Conservation (phyloP, 345 rosid genomes). For the Sonneratia caseolaris region DNA sequence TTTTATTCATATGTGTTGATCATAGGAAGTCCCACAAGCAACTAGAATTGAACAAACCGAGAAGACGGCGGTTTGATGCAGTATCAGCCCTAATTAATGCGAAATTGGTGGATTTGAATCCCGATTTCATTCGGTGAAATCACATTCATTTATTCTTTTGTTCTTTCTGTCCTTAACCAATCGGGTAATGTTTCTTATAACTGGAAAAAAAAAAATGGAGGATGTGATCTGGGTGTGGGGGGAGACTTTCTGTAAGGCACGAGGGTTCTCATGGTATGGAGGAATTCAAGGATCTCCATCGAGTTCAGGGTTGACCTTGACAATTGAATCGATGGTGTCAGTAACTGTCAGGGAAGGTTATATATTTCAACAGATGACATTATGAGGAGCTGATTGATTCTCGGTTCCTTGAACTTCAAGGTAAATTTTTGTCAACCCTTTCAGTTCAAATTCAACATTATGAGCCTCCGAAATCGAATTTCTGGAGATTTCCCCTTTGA, state of each 20-base stretch:
- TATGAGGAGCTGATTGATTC: background rate
- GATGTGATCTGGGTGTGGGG: too few species aligned
- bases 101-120: too few species aligned
- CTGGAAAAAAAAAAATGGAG: too few species aligned
- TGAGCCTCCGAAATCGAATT: too few species aligned
- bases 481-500: too few species aligned
- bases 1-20: background rate
- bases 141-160: too few species aligned
- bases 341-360: background rate
- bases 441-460: background rate
- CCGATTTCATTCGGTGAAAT: too few species aligned
- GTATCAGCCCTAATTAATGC: too few species aligned
- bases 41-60: too few species aligned
- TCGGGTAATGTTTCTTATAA: too few species aligned
- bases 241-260: background rate
- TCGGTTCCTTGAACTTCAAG: slow-evolving; percentile 3
- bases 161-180: too few species aligned
- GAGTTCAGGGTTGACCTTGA: slow-evolving; percentile 7
- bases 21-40: background rate
- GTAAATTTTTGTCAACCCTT: slow-evolving; percentile 3
- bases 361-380: background rate
- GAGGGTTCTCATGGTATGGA: background rate
- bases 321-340: background rate
- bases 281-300: slow-evolving; percentile 9
- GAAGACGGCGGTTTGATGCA: too few species aligned